A percentile compares a stretch with the other conserved stretches of the same genome.
These are phyloP conservation scores for Acacia acuminata DNA, from an alignment of 306 rosid species.

Conservation along the genomic window DNA sequence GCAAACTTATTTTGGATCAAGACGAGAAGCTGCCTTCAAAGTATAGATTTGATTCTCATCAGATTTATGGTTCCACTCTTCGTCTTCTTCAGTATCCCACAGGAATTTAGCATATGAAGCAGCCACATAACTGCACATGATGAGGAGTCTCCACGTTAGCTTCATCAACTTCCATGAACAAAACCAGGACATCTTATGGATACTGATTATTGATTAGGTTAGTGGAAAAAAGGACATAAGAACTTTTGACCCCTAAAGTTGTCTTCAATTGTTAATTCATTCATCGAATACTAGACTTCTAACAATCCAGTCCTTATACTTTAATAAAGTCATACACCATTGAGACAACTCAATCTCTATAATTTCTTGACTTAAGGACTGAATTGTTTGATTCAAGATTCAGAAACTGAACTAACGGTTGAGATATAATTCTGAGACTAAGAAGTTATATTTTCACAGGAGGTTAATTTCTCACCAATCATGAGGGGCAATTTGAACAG, in stretches of 20 bases:
- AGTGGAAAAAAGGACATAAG: too few relatives aligned
- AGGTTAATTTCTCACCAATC: conserved; percentile 50
- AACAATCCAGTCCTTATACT: background rate
- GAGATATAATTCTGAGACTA: background rate
- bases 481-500: conserved; percentile 61
- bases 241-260: background rate
- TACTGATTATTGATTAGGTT: background rate
- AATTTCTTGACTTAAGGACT: background rate
- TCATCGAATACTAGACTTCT: background rate
- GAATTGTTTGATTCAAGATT: background rate
- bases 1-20: background rate
- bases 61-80: conserved; percentile 29
- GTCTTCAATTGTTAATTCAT: background rate
- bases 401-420: background rate
- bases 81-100: conserved; percentile 71
- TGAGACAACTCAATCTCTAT: background rate
- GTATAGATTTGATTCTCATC: conserved; percentile 32
- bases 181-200: background rate
- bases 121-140: conserved; percentile 58
- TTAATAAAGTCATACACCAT: background rate
- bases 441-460: too few relatives aligned
- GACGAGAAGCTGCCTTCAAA: conserved; percentile 49
- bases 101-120: conserved; percentile 85
- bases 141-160: conserved; percentile 9
- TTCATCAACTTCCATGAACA: background rate